phyloP scores from a whole-genome alignment of 2,329 filamentous ascomycete species.

The Podosphaera xanthii region DNA sequence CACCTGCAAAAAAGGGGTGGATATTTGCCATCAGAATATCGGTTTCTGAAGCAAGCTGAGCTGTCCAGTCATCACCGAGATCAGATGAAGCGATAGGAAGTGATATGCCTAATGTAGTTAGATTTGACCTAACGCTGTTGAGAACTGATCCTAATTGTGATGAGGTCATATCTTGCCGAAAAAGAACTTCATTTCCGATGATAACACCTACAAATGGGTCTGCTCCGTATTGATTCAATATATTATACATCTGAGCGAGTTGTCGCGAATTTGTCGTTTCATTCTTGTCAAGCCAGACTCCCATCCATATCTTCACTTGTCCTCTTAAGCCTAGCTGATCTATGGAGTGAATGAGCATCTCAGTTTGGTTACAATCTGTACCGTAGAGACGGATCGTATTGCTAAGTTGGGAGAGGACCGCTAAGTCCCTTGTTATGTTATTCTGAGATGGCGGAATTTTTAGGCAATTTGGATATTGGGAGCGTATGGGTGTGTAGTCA shows the following conservation, averaged over 20 bases:
- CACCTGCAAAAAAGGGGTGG: conserved; percentile 83
- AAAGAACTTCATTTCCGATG: conserved; percentile 57
- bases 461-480: conserved; percentile 71
- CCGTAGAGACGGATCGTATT: conserved; percentile 77
- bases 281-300: conserved; percentile 79
- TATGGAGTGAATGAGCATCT: conserved; percentile 76
- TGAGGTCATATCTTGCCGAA: conserved; percentile 52
- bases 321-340: conserved; percentile 46
- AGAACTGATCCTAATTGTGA: conserved; percentile 41
- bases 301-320: conserved; percentile 72
- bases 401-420: conserved; percentile 73
- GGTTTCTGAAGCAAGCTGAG: conserved; percentile 41
- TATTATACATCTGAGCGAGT: conserved; percentile 59
- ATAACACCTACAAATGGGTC: conserved; percentile 63
- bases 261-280: conserved; percentile 65
- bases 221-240: conserved; percentile 46
- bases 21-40: conserved; percentile 94
- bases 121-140: conserved; percentile 43
- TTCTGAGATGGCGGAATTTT: conserved; percentile 66
- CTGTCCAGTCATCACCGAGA: conserved; percentile 69
- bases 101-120: conserved; percentile 38
- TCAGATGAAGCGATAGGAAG: conserved; percentile 74
- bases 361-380: conserved; percentile 91
- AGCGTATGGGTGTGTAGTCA: conserved; percentile 82
- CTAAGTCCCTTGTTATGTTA: conserved; percentile 79